These are phyloP conservation scores for Cercospora zeae-maydis DNA, from an alignment of 2,329 filamentous ascomycete genomes.

Conservation along the genomic window DNA sequence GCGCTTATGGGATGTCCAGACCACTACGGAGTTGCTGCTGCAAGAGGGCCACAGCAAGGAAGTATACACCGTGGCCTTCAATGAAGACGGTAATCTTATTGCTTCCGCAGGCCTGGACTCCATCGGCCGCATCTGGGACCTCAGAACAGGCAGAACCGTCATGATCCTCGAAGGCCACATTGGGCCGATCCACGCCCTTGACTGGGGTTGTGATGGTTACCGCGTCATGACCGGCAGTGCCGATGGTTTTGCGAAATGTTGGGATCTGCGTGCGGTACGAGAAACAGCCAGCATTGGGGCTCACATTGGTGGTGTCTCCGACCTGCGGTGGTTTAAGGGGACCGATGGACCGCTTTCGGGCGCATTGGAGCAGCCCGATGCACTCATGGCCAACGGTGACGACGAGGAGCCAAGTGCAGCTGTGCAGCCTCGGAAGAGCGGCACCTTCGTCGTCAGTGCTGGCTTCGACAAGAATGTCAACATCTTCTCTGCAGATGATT, in stretches of 20 bases:
- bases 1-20: constrained; percentile 92
- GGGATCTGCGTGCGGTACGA: constrained; percentile 89
- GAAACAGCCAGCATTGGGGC: constrained; percentile 82
- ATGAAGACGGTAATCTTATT: constrained; percentile 82
- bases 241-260: constrained; percentile 96
- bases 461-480: constrained; percentile 96
- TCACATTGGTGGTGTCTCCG: constrained; percentile 85
- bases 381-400: constrained; percentile 25
- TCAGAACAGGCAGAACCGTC: constrained; percentile 85
- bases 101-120: constrained; percentile 93
- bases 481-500: constrained; percentile 94
- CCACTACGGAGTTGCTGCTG: constrained; percentile 74
- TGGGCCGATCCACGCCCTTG: constrained; percentile 85
- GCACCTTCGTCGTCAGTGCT: constrained; percentile 84
- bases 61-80: constrained; percentile 87
- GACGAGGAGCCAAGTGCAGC: neutral
- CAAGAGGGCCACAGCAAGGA: constrained; percentile 95
- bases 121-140: constrained; percentile 91
- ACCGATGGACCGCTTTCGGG: constrained; percentile 68
- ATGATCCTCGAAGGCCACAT: constrained; percentile 95
- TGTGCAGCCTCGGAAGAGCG: constrained; percentile 69
- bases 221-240: constrained; percentile 89
- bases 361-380: constrained; percentile 50
- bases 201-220: constrained; percentile 89
- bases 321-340: constrained; percentile 91